phyloP scores from a whole-genome alignment of 805 yeast species.

The Nakazawaea molendinolei region DNA sequence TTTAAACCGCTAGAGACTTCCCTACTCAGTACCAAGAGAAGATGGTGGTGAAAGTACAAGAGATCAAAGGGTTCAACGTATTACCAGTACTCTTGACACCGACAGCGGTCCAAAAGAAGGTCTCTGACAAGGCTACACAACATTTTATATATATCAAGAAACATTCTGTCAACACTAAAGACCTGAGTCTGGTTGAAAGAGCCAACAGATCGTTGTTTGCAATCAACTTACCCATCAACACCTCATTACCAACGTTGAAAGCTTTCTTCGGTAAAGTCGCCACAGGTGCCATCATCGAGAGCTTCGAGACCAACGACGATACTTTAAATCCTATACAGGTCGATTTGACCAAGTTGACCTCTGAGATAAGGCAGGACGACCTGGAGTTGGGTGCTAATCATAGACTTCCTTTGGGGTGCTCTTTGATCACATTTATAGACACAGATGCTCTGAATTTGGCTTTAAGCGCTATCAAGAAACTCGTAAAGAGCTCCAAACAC shows the following conservation, averaged over 20 bases:
- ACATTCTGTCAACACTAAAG: conserved; percentile 36
- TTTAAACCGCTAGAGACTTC: too few relatives aligned
- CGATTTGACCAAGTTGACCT: conserved; percentile 52
- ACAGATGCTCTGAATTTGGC: conserved; percentile 61
- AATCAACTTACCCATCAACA: conserved; percentile 66
- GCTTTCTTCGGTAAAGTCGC: conserved; percentile 52
- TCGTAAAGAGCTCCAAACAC: conserved; percentile 19
- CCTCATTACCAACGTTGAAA: conserved; percentile 46
- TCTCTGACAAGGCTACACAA: conserved; percentile 19
- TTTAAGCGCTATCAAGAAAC: conserved; percentile 50
- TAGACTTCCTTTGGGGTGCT: conserved; percentile 63
- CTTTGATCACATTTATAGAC: conserved; percentile 69
- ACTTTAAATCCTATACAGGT: conserved; percentile 38
- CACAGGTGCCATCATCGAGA: conserved; percentile 58
- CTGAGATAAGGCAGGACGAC: conserved; percentile 38
- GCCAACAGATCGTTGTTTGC: conserved; percentile 59
- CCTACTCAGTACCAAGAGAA: neutral
- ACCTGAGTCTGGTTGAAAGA: conserved; percentile 33
- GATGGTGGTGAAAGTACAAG: conserved; percentile 20
- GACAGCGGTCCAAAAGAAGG: conserved; percentile 14
- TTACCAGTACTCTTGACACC: conserved; percentile 40
- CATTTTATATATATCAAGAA: conserved; percentile 66
- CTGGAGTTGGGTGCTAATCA: conserved; percentile 22
- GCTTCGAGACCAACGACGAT: conserved; percentile 25
- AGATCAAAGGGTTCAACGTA: conserved; percentile 52